Evolutionary conservation across 805 yeast genomes (phyloP), one percentile per base, ranked within the genome.

Genomic region (Ogataea sp.): DNA sequence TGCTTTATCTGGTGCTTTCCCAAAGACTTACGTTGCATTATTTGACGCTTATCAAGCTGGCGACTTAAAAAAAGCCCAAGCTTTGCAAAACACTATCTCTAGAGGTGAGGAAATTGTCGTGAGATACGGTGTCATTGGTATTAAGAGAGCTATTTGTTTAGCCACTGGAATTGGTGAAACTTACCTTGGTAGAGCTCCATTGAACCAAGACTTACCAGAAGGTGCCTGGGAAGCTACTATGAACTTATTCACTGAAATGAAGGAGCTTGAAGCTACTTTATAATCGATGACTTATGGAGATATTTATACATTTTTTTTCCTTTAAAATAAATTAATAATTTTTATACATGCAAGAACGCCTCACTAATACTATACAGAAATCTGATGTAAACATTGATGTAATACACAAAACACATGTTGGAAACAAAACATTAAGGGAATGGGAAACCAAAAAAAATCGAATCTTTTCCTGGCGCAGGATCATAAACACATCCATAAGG

Each of bases 1-100:
- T 50, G 80, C 76, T 6, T 56, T 73, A 25, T 60, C 71, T 31
- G 76, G 75, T 27, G 73, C 73, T 4, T 71, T 63, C 58, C 80
- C 80, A 42, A 69, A 70, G 55, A 55, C 68, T 6, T 65, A 65
- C 32, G 71, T 68, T 37, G 59, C 59, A 37, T 50, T 74, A 30
- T 69, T 56, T 46, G 55, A 63, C 32, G 57, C 68, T 15, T 59
- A 48, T 42, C 57, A 61, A 31, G 54, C 51, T 11, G 75, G 75
- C 24, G 61, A 70, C 38, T 41, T 50, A 30, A 59, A 55, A 34
- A 65, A 57, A 43, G 78, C 78, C 14, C 60, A 55, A 43, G 49
- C 54, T 36, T 48, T 71, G 32, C 79, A 73, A 52, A 52, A 56
- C 39, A 45, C 58, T 24, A 67, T 64, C 23, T 60, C 73, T 10